Base-by-base conservation (phyloP, 2,329 filamentous ascomycete species). In the Pseudocercospora fijiensis region DNA sequence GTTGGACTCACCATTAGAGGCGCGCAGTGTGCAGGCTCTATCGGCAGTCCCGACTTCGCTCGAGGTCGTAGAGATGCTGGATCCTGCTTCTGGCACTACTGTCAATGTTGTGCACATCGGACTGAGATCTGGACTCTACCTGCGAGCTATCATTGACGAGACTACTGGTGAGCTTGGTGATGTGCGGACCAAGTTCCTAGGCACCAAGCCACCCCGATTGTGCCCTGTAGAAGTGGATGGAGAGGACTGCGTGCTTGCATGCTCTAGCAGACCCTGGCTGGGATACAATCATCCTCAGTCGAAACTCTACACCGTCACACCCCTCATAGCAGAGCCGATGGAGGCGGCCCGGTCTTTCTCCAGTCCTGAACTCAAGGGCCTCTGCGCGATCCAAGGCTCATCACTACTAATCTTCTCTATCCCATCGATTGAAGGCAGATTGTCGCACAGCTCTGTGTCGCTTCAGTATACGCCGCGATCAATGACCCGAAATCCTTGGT, bases 281-380 rank as follows among this genome's bases (percentile, higher is more conserved):
- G 94, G 93, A 49, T 98, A 98, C 75, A 90, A 92, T 0, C 92
- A 98, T 72, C 88, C 90, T 1, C 89, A 93, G 64, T 93, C 90
- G 2, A 91, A 91, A 73, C 88, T 88, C 41, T 96, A 97, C 73
- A 91, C 96, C 78, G 88, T 98, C 70, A 97, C 94, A 0, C 95
- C 96, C 0, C 80, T 99, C 28, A 91, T 70, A 47, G 70, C 69
- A 73, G 88, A 89, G 59, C 88, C 90, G 45, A 85, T 99, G 27
- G 92, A 96, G 76, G 97, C 92, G 83, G 93, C 91, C 3, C 96
- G 93, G 89, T 96, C 95, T 72, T 98, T 99, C 75, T 94, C 91
- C 76, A 96, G 93, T 74, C 92, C 96, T 75, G 91, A 96, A 76
- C 72, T 74, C 61, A 56, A 62, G 13, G 72, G 69, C 18, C 60